A percentile compares a stretch with the other conserved stretches of the same genome.
Evolutionary conservation across 208 protist genomes (phyloP).

Genomic region (Plasmodiophora brassicae): DNA sequence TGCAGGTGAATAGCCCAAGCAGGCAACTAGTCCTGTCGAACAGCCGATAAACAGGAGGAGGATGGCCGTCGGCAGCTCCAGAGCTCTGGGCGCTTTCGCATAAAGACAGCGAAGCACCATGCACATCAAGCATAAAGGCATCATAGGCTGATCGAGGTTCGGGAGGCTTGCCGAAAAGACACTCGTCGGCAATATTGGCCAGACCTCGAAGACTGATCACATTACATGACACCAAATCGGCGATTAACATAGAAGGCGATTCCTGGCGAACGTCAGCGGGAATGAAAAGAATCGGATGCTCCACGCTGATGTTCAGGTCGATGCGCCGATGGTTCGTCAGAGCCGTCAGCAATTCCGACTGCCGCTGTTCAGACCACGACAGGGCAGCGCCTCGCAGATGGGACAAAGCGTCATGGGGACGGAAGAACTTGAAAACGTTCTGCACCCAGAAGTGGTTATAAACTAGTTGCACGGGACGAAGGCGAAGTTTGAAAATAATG

Average conservation of each 20-base stretch:
- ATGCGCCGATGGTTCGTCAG: neutral
- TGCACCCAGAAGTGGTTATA: neutral
- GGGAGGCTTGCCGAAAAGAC: neutral
- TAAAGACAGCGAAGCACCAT: neutral
- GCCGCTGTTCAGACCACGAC: constrained; percentile 7
- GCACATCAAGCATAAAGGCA: neutral
- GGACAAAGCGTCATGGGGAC: neutral
- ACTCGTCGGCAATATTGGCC: neutral
- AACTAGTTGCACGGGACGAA: neutral
- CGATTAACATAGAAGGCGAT: neutral
- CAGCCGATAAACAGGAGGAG: too few relatives aligned
- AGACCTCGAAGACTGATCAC: neutral
- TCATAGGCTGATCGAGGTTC: constrained; percentile 17
- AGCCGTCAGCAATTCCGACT: constrained; percentile 5
- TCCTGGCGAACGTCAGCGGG: neutral
- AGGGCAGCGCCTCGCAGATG: neutral
- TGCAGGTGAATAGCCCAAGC: neutral
- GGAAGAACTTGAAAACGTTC: neutral
- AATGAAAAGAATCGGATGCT: constrained; percentile 25
- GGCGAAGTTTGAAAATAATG: neutral
- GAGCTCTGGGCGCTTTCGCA: neutral
- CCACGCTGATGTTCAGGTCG: neutral
- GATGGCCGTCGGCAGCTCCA: neutral
- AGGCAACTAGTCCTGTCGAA: neutral
- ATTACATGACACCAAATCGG: neutral